phyloP scores from a whole-genome alignment of 768 basidiomycete genomes.

The Piloderma croceum region DNA sequence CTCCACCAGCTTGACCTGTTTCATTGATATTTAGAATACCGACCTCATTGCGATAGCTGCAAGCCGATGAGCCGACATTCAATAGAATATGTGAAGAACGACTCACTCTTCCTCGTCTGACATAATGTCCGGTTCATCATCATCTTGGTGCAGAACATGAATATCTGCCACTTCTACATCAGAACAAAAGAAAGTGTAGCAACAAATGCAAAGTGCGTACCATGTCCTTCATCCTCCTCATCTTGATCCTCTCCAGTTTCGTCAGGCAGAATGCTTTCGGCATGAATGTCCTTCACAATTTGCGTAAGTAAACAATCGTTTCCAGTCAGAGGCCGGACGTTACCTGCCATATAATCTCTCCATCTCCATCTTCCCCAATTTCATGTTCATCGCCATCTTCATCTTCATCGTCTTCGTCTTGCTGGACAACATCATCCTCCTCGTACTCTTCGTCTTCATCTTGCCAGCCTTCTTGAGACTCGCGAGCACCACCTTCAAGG shows the following conservation, averaged over 20 bases:
- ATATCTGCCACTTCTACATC: conserved; percentile 2
- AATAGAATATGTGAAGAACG: conserved; percentile 6
- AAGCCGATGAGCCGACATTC: not conserved
- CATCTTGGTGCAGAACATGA: conserved; percentile 53
- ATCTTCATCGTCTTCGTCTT: conserved; percentile 56
- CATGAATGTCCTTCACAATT: conserved; percentile 50
- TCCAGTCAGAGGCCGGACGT: conserved; percentile 17
- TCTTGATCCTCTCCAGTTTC: conserved; percentile 50
- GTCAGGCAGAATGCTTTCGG: conserved; percentile 34
- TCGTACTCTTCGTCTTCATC: conserved; percentile 49
- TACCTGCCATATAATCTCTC: conserved; percentile 59
- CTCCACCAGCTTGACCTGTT: conserved; percentile 29
- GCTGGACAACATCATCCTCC: conserved; percentile 58
- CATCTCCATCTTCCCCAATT: conserved; percentile 47
- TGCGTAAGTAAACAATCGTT: conserved; percentile 18
- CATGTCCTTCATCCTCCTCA: conserved; percentile 59
- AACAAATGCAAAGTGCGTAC: conserved; percentile 27
- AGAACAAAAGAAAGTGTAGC: conserved; percentile 8
- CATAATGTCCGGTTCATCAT: conserved; percentile 52
- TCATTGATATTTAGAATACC: conserved; percentile 33
- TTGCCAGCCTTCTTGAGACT: conserved; percentile 57
- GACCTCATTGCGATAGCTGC: conserved; percentile 36
- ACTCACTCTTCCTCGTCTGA: conserved; percentile 66
- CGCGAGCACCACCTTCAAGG: conserved; percentile 51
- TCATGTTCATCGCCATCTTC: conserved; percentile 43